Evolutionary conservation across 441 rosid genomes (phyloP).

Genomic region (Flueggea neowawraea): DNA sequence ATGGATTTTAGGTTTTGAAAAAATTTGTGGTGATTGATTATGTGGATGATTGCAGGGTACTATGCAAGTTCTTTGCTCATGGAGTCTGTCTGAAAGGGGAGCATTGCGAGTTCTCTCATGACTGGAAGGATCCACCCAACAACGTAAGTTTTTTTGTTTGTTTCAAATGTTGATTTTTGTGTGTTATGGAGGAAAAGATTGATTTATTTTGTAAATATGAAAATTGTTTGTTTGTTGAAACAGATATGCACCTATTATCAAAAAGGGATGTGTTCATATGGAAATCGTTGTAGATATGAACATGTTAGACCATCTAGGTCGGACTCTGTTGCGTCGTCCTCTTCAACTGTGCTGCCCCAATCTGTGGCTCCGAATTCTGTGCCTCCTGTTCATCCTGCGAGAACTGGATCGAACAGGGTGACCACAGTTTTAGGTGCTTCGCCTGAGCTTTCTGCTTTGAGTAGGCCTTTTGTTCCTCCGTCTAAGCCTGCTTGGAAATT

Average conservation of each 20-base stretch:
- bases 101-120: constrained; percentile 91
- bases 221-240: constrained; percentile 4
- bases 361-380: constrained; percentile 27
- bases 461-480: constrained; percentile 31
- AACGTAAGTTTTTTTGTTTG: constrained; percentile 39
- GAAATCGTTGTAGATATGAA: constrained; percentile 86
- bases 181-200: too few species aligned
- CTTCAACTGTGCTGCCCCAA: constrained; percentile 33
- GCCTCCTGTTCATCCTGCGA: constrained; percentile 21
- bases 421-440: constrained; percentile 22
- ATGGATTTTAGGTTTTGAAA: background rate
- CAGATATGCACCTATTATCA: constrained; percentile 93
- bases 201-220: background rate
- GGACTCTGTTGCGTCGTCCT: constrained; percentile 51
- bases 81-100: constrained; percentile 98
- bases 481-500: constrained; percentile 40
- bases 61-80: constrained; percentile 91
- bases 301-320: constrained; percentile 63
- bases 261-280: constrained; percentile 82
- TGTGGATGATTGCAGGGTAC: constrained; percentile 40
- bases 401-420: constrained; percentile 22
- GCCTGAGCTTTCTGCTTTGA: constrained; percentile 38
- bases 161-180: too few species aligned
- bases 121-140: constrained; percentile 83
- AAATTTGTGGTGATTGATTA: background rate